phyloP scores from a whole-genome alignment of 371 early-diverging fungal genomes.

The Actinomortierella wolfii region DNA sequence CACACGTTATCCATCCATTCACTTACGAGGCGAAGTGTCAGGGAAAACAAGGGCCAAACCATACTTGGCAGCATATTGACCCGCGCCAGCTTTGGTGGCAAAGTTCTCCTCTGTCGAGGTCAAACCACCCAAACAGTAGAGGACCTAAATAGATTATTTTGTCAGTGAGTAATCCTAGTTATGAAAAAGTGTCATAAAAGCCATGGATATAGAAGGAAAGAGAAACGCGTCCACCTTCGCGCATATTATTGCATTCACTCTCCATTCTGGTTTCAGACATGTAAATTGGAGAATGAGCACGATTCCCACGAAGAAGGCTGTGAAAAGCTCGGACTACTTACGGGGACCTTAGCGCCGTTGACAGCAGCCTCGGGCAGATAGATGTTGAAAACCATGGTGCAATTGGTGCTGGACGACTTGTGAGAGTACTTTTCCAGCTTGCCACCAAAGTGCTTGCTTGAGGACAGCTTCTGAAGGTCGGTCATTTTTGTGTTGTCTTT shows the following conservation, averaged over 20 bases:
- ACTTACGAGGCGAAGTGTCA: constrained; percentile 85
- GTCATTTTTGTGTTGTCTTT: no score
- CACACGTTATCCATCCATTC: constrained; percentile 3
- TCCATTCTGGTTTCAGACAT: no score
- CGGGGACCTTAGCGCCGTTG: constrained; percentile 55
- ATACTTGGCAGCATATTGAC: constrained; percentile 65
- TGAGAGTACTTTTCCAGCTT: constrained; percentile 76
- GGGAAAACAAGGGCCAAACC: constrained; percentile 80
- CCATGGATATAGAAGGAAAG: no score
- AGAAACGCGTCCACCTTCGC: no score
- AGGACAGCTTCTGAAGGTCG: constrained; percentile 2
- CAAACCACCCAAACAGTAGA: constrained; percentile 75
- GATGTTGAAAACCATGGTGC: constrained; percentile 81
- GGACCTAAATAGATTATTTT: no score
- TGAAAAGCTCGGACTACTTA: constrained; percentile 27
- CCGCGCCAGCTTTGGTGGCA: constrained; percentile 82
- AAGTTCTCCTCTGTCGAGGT: constrained; percentile 89
- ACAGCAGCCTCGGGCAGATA: constrained; percentile 69
- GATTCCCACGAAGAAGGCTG: no score
- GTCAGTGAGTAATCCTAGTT: no score
- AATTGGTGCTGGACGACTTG: constrained; percentile 58
- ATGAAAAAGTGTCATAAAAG: not conserved
- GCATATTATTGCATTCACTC: no score
- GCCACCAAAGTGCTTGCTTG: constrained; percentile 67
- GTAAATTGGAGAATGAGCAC: not conserved